These are phyloP conservation scores for Arthrocladium fulminans DNA, from an alignment of 2,329 filamentous ascomycete genomes.

Conservation along the genomic window DNA sequence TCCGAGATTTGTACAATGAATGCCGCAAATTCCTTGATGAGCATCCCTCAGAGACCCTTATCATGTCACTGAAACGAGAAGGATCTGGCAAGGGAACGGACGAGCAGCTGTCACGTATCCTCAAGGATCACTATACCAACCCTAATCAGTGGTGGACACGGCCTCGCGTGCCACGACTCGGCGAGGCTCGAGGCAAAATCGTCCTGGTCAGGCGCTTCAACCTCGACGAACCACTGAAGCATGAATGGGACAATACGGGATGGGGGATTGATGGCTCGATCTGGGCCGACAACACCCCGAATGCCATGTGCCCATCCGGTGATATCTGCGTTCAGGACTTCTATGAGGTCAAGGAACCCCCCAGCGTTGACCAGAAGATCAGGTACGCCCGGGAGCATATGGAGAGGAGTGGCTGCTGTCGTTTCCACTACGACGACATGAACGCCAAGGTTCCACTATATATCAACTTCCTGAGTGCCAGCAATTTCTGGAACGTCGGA, in stretches of 20 bases:
- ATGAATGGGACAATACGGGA: slow-evolving; percentile 41
- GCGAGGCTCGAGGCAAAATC: slow-evolving; percentile 70
- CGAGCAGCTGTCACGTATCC: slow-evolving; percentile 63
- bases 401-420: slow-evolving; percentile 42
- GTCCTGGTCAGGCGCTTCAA: slow-evolving; percentile 75
- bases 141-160: slow-evolving; percentile 66
- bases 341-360: slow-evolving; percentile 71
- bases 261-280: slow-evolving; percentile 51
- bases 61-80: slow-evolving; percentile 86
- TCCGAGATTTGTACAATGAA: slow-evolving; percentile 61
- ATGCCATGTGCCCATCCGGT: slow-evolving; percentile 61
- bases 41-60: slow-evolving; percentile 71
- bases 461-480: slow-evolving; percentile 82
- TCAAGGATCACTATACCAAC: slow-evolving; percentile 63
- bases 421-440: slow-evolving; percentile 43
- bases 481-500: slow-evolving; percentile 84
- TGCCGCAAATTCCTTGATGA: slow-evolving; percentile 66
- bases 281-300: slow-evolving; percentile 85
- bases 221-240: slow-evolving; percentile 44
- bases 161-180: slow-evolving; percentile 66
- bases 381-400: slow-evolving; percentile 64
- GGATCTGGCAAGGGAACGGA: slow-evolving; percentile 74
- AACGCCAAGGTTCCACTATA: slow-evolving; percentile 56
- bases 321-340: slow-evolving; percentile 85
- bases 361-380: slow-evolving; percentile 75